These are phyloP conservation scores for Gloeopeniophorella convolvens DNA, from an alignment of 768 basidiomycete genomes.

Conservation along the genomic window DNA sequence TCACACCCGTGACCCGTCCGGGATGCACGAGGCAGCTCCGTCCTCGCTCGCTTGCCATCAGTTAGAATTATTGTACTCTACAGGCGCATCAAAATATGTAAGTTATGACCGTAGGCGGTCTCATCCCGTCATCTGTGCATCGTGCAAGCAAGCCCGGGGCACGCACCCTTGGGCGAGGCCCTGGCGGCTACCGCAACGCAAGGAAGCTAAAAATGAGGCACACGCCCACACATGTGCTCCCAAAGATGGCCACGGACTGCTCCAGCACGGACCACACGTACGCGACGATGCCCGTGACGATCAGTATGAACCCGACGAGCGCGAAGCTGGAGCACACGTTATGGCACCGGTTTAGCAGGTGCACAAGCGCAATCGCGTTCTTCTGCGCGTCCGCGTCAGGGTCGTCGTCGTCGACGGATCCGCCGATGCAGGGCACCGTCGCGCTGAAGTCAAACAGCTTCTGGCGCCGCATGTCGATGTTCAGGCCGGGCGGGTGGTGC, in stretches of 20 bases:
- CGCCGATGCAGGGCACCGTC: not conserved
- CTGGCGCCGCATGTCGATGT: conserved; percentile 4
- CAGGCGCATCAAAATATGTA: too few species aligned
- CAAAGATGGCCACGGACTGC: conserved; percentile 4
- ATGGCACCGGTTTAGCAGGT: conserved; percentile 5
- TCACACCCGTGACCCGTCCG: too few species aligned
- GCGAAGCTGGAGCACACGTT: conserved; percentile 3
- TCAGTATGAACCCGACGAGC: conserved; percentile 7
- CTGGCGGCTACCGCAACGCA: conserved; percentile 9
- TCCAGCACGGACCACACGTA: conserved; percentile 8
- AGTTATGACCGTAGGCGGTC: too few species aligned
- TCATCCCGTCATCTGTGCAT: not conserved
- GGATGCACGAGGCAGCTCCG: too few species aligned
- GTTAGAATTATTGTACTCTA: too few species aligned
- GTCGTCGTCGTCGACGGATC: not conserved
- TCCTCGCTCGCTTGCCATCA: too few species aligned
- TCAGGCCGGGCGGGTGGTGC: not conserved
- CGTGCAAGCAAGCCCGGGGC: not conserved
- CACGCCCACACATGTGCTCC: conserved; percentile 9
- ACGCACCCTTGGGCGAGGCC: not conserved
- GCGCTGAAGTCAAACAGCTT: not conserved
- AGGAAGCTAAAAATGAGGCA: conserved; percentile 6
- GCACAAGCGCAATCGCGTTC: not conserved
- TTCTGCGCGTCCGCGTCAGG: not conserved
- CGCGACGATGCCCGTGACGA: conserved; percentile 1